Evolutionary conservation across 1,139 yeast genomes (phyloP), one percentile per base, ranked within the genome.

Genomic region (Scheffersomyces quercinus): DNA sequence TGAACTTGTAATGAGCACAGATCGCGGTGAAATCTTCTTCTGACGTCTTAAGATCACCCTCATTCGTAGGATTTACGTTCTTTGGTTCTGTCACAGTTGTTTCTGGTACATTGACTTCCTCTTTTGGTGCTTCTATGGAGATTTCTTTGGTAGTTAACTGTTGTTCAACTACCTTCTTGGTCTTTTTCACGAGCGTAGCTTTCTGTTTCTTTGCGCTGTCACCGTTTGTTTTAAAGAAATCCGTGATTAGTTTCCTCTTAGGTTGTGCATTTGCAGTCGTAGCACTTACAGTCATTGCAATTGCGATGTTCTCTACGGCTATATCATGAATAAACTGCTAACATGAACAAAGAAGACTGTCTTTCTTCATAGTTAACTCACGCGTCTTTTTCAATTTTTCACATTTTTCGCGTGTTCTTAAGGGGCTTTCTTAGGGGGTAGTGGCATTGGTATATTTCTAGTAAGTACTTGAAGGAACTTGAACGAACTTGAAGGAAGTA

Each of bases 1-100:
- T 65, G 54, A 82, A 81, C 36, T 56, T 52, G 52, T 55, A 40
- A 38, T 48, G 36, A 5, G 48, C 34, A 40, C 63, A 56, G 38
- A 58, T 20, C 5, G 11, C 15, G 10, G 12, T 14, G 20, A 14
- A 31, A 13, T 37, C 40, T 20, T 28, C 29, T 11, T 32, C 34
- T 15, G 13, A 11, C 3, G 4, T 31, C 26, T 35, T 20, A 8
- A n/a, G 2, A 35, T 36, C 35, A 5, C 28, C 7, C n/a, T 12
- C 29, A 16, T 5, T n/a, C 12, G 11, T 9, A 7, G 37, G 3
- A 10, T 3, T 7, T 9, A 14, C 16, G 3, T 10, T n/a, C 5
- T 14, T 31, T 14, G 24, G 20, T 10, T 8, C 35, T 31, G 9
- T 5, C 7, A 24, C 24, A 2, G 20, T 14, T 5, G 24, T 31